Conservation (phyloP, 2,329 filamentous ascomycete species). For the Diaporthe eres region DNA sequence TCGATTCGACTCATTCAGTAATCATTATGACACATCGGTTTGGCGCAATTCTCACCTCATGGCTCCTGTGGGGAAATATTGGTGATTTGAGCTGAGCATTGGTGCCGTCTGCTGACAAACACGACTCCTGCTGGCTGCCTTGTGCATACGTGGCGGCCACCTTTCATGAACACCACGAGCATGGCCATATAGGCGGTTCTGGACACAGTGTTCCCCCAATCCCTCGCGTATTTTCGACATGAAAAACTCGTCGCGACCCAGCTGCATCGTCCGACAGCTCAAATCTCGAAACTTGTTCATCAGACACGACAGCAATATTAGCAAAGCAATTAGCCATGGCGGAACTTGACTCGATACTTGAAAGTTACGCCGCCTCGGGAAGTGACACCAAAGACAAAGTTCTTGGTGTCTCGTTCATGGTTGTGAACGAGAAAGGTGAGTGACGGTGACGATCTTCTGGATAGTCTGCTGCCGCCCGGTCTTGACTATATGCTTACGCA, state of each 20-base stretch:
- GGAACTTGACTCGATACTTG: conserved; percentile 47
- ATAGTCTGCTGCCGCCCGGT: no score
- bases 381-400: conserved; percentile 49
- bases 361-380: conserved; percentile 44
- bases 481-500: background rate
- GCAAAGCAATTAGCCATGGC: conserved; percentile 21
- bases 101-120: background rate
- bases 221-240: no score
- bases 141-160: background rate
- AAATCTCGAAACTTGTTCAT: background rate
- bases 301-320: background rate
- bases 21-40: background rate
- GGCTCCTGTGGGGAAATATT: background rate
- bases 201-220: background rate
- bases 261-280: background rate
- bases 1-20: background rate
- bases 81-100: background rate
- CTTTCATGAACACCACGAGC: background rate
- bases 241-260: no score
- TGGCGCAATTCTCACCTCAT: no score
- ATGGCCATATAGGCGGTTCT: background rate
- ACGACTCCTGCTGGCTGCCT: background rate
- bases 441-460: background rate
- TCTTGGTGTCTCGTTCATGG: conserved; percentile 48
- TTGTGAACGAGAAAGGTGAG: conserved; percentile 47